Percentiles rank a stretch among this genome's conserved stretches.
Conservation (phyloP, 2,329 filamentous ascomycete genomes). For the Coniella lustricola region DNA sequence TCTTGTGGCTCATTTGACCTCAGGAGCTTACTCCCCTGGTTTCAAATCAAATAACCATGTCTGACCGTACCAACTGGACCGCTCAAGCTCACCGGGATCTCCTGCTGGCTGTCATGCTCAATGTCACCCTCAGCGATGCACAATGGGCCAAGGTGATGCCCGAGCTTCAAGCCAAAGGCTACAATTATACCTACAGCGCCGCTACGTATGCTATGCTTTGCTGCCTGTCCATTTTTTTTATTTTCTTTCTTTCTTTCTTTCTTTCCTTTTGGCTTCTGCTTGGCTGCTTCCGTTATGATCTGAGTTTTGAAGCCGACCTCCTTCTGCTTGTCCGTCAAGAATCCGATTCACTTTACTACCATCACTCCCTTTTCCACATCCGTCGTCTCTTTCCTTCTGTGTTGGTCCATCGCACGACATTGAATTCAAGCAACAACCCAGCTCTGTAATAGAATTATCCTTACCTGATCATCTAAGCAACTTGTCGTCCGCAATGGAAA, state of each 20-base stretch:
- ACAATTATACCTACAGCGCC: conserved; percentile 33
- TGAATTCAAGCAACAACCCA: too few species aligned
- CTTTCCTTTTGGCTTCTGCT: not conserved
- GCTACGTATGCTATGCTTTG: conserved; percentile 29
- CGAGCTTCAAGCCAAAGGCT: conserved; percentile 26
- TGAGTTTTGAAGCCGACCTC: too few species aligned
- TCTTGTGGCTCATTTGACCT: too few species aligned
- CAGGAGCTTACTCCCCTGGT: too few species aligned
- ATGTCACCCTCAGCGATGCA: conserved; percentile 10
- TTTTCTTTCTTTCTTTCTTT: not conserved
- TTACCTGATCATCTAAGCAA: too few species aligned
- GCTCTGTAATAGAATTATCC: too few species aligned
- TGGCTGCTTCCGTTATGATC: too few species aligned
- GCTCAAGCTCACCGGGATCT: conserved; percentile 20
- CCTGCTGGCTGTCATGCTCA: conserved; percentile 31
- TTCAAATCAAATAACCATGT: not conserved
- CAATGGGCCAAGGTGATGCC: conserved; percentile 22
- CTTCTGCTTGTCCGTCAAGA: not conserved
- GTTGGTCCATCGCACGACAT: not conserved
- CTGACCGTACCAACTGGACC: conserved; percentile 6
- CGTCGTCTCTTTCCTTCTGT: not conserved
- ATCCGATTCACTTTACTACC: not conserved
- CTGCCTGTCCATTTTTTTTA: conserved; percentile 1
- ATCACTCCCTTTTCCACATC: not conserved
- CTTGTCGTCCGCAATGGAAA: conserved; percentile 1